Percentiles rank a stretch among this genome's conserved stretches.
Evolutionary conservation across 805 yeast species (phyloP).

Genomic region (Zygoascus biomembranicola): DNA sequence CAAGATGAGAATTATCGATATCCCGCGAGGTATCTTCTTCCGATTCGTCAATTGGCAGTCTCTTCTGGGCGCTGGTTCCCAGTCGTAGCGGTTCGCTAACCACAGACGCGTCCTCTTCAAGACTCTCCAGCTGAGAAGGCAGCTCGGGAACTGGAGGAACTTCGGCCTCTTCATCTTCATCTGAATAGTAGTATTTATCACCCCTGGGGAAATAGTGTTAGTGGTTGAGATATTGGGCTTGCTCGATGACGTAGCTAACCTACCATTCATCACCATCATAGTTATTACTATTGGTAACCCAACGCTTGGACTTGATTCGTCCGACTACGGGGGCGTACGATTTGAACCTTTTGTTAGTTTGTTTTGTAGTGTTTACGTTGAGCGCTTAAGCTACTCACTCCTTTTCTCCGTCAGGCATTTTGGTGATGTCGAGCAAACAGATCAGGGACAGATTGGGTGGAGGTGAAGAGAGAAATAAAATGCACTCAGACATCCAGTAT

Average conservation of each 20-base stretch:
- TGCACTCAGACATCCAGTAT: neutral
- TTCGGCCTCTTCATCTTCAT: constrained; percentile 17
- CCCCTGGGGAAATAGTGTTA: constrained; percentile 18
- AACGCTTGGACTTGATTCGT: constrained; percentile 28
- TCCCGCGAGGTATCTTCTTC: constrained; percentile 5
- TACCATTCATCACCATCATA: constrained; percentile 31
- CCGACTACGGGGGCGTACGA: constrained; percentile 22
- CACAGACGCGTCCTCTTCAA: neutral
- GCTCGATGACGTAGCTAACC: constrained; percentile 1
- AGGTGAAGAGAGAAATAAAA: neutral
- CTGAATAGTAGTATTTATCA: constrained; percentile 21
- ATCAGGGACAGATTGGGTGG: neutral
- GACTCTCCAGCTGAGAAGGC: constrained; percentile 4
- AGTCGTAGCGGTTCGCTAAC: neutral
- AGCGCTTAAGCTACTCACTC: neutral
- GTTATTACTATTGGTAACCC: constrained; percentile 28
- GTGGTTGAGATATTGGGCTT: neutral
- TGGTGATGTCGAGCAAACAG: neutral
- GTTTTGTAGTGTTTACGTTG: no score
- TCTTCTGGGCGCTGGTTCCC: neutral
- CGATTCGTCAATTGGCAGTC: neutral
- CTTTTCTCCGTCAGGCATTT: neutral
- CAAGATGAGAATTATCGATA: neutral
- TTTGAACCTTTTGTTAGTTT: constrained; percentile 1
- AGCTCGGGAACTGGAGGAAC: constrained; percentile 19